These are phyloP conservation scores for Saturnispora hagleri DNA, from an alignment of 805 yeast species.

Conservation along the genomic window DNA sequence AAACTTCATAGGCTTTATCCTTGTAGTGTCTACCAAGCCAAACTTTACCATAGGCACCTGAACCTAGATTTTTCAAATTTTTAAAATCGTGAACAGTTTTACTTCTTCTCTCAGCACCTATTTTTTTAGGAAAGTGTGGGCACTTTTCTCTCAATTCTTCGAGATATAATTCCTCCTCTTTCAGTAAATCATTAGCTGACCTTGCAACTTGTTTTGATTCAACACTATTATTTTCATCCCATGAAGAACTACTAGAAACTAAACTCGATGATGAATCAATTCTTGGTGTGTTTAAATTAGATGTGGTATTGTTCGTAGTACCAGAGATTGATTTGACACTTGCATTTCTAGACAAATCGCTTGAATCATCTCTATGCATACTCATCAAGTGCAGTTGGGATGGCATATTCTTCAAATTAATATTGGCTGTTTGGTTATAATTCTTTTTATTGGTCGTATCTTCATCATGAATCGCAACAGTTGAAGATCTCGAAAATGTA, in stretches of 20 bases:
- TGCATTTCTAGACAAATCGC: background rate
- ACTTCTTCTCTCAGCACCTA: conserved; percentile 62
- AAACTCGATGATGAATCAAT: conserved; percentile 5
- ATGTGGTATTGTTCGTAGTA: background rate
- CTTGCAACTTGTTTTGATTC: background rate
- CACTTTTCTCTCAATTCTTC: conserved; percentile 15
- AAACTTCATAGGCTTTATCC: conserved; percentile 56
- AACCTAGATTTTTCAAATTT: conserved; percentile 75
- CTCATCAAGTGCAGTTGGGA: conserved; percentile 6
- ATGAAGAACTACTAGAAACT: conserved; percentile 2
- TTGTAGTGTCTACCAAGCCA: conserved; percentile 61
- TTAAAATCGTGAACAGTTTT: conserved; percentile 65
- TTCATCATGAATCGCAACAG: background rate
- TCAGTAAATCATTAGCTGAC: conserved; percentile 4
- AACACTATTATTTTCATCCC: conserved; percentile 2
- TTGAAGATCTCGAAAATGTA: conserved; percentile 55
- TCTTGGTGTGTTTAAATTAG: conserved; percentile 2
- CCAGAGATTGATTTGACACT: background rate
- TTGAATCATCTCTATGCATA: conserved; percentile 7
- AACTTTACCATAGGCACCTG: conserved; percentile 96
- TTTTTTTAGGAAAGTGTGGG: conserved; percentile 38
- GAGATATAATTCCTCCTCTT: conserved; percentile 24
- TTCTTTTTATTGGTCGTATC: background rate
- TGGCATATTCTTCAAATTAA: conserved; percentile 3
- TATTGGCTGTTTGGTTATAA: background rate